Conservation (phyloP, 2,329 filamentous ascomycete species). For the Exophiala aquamarina region DNA sequence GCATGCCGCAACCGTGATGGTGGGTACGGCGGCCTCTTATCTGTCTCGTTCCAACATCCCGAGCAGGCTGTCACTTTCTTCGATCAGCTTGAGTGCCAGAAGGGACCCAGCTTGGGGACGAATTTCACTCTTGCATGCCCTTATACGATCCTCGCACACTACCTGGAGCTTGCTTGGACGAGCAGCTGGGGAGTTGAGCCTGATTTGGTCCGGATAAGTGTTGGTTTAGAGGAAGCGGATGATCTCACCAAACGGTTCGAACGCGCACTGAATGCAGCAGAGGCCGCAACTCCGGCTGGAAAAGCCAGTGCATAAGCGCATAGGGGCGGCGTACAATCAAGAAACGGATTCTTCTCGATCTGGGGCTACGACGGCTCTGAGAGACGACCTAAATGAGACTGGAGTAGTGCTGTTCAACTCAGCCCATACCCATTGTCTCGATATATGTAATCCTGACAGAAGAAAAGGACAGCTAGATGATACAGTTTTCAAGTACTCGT, state of each 20-base stretch:
- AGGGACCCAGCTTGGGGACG: slow-evolving; percentile 91
- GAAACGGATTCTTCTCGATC: no score
- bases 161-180: slow-evolving; percentile 83
- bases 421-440: no score
- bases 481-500: no score
- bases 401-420: slow-evolving; percentile 19
- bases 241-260: slow-evolving; percentile 65
- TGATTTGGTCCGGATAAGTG: slow-evolving; percentile 79
- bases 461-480: no score
- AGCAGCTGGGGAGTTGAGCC: slow-evolving; percentile 77
- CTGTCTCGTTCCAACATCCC: slow-evolving; percentile 72
- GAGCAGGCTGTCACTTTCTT: slow-evolving; percentile 77
- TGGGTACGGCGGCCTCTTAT: slow-evolving; percentile 88
- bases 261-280: slow-evolving; percentile 63
- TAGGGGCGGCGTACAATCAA: neutral
- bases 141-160: slow-evolving; percentile 90
- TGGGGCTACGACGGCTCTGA: neutral
- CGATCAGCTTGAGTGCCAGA: slow-evolving; percentile 81
- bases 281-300: no score
- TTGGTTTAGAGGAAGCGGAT: slow-evolving; percentile 78
- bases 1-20: slow-evolving; percentile 69
- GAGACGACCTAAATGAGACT: neutral
- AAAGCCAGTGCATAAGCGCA: no score
- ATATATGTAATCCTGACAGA: no score
- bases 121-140: slow-evolving; percentile 93